These are phyloP conservation scores for Dothideomycetidae sp. DNA, from an alignment of 2,329 filamentous ascomycete species.

Conservation along the genomic window DNA sequence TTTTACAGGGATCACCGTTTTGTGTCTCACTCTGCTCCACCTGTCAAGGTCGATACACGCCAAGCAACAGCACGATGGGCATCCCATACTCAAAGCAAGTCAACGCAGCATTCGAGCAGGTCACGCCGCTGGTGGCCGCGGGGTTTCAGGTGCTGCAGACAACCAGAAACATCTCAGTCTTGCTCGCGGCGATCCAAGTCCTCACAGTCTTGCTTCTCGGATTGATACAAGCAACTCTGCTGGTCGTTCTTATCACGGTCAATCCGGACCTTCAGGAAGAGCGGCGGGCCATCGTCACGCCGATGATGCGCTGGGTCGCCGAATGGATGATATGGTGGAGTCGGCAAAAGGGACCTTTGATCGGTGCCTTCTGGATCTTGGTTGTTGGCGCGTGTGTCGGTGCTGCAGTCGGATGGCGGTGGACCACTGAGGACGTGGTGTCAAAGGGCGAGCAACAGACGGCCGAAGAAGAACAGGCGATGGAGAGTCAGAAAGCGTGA, in stretches of 20 bases:
- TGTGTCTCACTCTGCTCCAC: too few relatives aligned
- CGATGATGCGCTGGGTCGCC: slow-evolving; percentile 23
- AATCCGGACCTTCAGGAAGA: slow-evolving; percentile 36
- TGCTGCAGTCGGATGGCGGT: not conserved
- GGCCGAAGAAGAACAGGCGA: not conserved
- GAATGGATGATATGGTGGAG: slow-evolving; percentile 1
- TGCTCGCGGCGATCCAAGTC: slow-evolving; percentile 35
- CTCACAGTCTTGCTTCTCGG: slow-evolving; percentile 30
- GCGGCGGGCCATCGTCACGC: slow-evolving; percentile 27
- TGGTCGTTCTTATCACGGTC: slow-evolving; percentile 31
- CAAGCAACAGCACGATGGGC: too few relatives aligned
- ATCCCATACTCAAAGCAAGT: slow-evolving; percentile 40
- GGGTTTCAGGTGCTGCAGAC: slow-evolving; percentile 37
- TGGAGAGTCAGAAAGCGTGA: too few relatives aligned
- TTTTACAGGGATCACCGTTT: too few relatives aligned
- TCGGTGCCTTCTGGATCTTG: slow-evolving; percentile 5
- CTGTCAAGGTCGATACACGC: too few relatives aligned
- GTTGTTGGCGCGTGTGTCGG: slow-evolving; percentile 1
- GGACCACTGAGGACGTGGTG: not conserved
- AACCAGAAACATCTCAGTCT: slow-evolving; percentile 35
- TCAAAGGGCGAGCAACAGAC: not conserved
- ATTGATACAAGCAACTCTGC: slow-evolving; percentile 26
- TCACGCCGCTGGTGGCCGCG: slow-evolving; percentile 37
- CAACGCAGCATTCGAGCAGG: slow-evolving; percentile 38
- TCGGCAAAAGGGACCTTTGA: slow-evolving; percentile 4